These are phyloP conservation scores for Triticum monococcum DNA, from an alignment of 176 grass and related monocot genomes.

Conservation along the genomic window DNA sequence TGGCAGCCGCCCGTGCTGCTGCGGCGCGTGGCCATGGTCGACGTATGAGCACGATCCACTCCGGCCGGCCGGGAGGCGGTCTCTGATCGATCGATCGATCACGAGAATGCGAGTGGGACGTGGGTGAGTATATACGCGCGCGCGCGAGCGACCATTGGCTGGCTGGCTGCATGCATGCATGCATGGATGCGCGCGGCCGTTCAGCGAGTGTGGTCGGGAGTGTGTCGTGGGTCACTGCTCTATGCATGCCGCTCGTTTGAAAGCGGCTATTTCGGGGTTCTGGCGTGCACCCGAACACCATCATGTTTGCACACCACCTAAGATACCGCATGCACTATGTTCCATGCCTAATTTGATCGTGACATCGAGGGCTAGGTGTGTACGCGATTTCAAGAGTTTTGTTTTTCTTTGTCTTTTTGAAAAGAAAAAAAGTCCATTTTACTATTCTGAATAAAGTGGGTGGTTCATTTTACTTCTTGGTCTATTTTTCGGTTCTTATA, in stretches of 20 bases:
- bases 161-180: background rate
- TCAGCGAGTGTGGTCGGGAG: constrained; percentile 16
- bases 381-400: too few relatives aligned
- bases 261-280: background rate
- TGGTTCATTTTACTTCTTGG: too few relatives aligned
- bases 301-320: too few relatives aligned
- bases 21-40: background rate
- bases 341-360: too few relatives aligned
- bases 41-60: background rate
- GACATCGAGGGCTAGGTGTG: too few relatives aligned
- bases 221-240: background rate
- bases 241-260: background rate
- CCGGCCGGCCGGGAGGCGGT: background rate
- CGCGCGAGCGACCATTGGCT: background rate
- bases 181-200: background rate
- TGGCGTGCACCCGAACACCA: background rate
- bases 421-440: too few relatives aligned
- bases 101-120: background rate
- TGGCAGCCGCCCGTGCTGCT: background rate
- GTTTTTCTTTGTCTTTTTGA: too few relatives aligned
- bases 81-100: background rate
- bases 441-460: too few relatives aligned
- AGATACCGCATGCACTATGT: too few relatives aligned
- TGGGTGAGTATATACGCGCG: background rate
- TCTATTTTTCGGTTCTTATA: too few relatives aligned